Conservation (phyloP, 768 basidiomycete species). For the Strobilomyces dryophilus region DNA sequence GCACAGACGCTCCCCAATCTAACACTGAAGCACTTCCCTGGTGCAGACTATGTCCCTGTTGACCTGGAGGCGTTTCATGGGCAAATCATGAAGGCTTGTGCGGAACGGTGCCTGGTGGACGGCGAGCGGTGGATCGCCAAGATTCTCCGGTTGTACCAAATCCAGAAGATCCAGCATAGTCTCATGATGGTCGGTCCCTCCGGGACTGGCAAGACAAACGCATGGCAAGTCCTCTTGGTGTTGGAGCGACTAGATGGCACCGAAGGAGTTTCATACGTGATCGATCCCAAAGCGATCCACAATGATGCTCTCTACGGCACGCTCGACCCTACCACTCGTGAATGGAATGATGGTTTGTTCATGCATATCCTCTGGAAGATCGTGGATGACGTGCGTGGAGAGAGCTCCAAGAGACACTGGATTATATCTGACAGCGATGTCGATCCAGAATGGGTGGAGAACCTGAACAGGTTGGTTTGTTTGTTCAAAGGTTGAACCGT, state of each 20-base stretch:
- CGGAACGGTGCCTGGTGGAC: constrained; percentile 74
- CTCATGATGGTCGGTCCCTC: constrained; percentile 99
- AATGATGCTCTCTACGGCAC: constrained; percentile 98
- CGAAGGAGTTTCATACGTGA: constrained; percentile 93
- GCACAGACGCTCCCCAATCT: neutral
- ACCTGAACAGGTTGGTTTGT: constrained; percentile 83
- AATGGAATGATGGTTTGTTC: constrained; percentile 99
- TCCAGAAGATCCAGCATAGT: constrained; percentile 99
- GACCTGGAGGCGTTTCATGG: constrained; percentile 82
- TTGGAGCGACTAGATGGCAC: constrained; percentile 86
- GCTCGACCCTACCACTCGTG: constrained; percentile 92
- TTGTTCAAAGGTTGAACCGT: neutral
- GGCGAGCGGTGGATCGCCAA: constrained; percentile 93
- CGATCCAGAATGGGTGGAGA: constrained; percentile 99
- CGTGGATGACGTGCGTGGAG: constrained; percentile 97
- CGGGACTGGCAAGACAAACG: constrained; percentile 93
- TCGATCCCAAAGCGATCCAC: constrained; percentile 98
- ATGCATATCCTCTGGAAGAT: constrained; percentile 97
- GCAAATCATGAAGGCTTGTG: constrained; percentile 83
- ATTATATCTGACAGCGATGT: constrained; percentile 99
- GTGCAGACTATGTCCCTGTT: constrained; percentile 86
- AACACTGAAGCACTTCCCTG: constrained; percentile 52
- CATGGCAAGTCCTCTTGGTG: constrained; percentile 92
- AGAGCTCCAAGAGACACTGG: constrained; percentile 96
- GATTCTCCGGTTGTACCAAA: constrained; percentile 96